Evolutionary conservation across 805 yeast genomes (phyloP), one percentile per base, ranked within the genome.

Genomic region (Saccharomycopsis sp.): DNA sequence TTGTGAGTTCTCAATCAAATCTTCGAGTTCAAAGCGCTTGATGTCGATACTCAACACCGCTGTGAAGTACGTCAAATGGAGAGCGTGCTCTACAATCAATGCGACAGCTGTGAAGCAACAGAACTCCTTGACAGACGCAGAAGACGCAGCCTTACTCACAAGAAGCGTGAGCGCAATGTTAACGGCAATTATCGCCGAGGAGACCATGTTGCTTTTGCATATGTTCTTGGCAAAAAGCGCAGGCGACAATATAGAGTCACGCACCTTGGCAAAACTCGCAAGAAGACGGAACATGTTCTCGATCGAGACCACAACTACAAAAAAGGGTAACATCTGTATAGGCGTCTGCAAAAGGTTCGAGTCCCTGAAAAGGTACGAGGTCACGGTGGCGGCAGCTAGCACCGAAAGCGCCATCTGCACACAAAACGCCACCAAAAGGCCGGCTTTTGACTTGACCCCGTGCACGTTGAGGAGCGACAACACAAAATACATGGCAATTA

Each of bases 11-110:
- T n/a, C 48, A 44, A 80, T 66, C 12, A 83, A 66, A 60, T 84
- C 89, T 15, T 79, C 79, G 16, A 85, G 73, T 63, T 85, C 91
- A 24, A 79, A 68, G 56, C 89, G 75, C 52, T 84, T 78, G 34
- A 84, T 71, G 70, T 89, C 96, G 44, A 89, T 79, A 16, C 85
- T 76, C 34, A 88, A 71, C 1, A 87, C 81, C 0, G 90, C 82
- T 1, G 83, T 73, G 59, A 87, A 79, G 67, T 76, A 88, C 1
- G 91, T 80, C 53, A 82, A 66, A 62, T 84, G 89, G 44, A 89
- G 70, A 3, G 78, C 57, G 65, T 82, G 86, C 62, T 86, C 89
- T 46, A 84, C 68, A 1, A 80, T 29, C n/a, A 87, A 63, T 0
- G 84, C 77, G 29, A 78, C 54, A 1, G 76, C 63, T 0, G 80